Evolutionary conservation across 2,329 filamentous ascomycete species (phyloP).

Genomic region (Lecanicillium sp.): DNA sequence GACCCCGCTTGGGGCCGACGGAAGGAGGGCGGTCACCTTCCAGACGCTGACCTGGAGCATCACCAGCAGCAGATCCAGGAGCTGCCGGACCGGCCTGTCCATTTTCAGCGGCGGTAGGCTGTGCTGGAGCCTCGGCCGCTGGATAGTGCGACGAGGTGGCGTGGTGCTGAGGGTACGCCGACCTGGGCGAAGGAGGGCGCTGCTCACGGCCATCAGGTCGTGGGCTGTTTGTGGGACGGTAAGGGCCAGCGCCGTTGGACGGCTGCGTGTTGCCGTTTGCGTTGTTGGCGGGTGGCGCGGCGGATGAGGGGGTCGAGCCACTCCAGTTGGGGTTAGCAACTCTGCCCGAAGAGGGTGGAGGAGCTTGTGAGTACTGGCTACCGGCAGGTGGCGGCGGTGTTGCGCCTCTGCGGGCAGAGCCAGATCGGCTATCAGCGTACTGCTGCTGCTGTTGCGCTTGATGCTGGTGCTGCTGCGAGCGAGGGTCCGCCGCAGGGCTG

Average conservation of each 20-base stretch:
- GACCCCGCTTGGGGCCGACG: slow-evolving; percentile 71
- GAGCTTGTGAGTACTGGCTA: slow-evolving; percentile 42
- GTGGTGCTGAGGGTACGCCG: slow-evolving; percentile 73
- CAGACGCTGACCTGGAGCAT: slow-evolving; percentile 53
- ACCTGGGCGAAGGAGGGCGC: slow-evolving; percentile 82
- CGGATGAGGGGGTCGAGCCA: slow-evolving; percentile 41
- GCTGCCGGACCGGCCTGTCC: slow-evolving; percentile 36
- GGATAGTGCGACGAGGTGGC: slow-evolving; percentile 47
- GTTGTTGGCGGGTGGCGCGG: slow-evolving; percentile 28
- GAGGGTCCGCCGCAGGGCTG: slow-evolving; percentile 63
- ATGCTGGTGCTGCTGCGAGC: slow-evolving; percentile 4
- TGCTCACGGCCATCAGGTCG: slow-evolving; percentile 70
- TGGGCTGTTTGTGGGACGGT: slow-evolving; percentile 65
- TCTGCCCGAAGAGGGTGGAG: slow-evolving; percentile 45
- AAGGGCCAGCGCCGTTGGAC: slow-evolving; percentile 56
- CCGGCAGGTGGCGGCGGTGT: slow-evolving; percentile 19
- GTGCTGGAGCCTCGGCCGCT: slow-evolving; percentile 53
- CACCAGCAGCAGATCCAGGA: slow-evolving; percentile 48
- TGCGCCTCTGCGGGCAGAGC: slow-evolving; percentile 13
- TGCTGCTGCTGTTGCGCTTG: slow-evolving; percentile 7
- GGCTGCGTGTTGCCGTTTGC: slow-evolving; percentile 30
- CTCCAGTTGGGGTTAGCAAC: slow-evolving; percentile 53
- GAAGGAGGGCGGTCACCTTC: slow-evolving; percentile 71
- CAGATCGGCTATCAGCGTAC: slow-evolving; percentile 4
- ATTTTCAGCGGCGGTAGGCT: slow-evolving; percentile 54